Conservation (phyloP, 805 yeast species). For the Lipomyces yamanashiensis region DNA sequence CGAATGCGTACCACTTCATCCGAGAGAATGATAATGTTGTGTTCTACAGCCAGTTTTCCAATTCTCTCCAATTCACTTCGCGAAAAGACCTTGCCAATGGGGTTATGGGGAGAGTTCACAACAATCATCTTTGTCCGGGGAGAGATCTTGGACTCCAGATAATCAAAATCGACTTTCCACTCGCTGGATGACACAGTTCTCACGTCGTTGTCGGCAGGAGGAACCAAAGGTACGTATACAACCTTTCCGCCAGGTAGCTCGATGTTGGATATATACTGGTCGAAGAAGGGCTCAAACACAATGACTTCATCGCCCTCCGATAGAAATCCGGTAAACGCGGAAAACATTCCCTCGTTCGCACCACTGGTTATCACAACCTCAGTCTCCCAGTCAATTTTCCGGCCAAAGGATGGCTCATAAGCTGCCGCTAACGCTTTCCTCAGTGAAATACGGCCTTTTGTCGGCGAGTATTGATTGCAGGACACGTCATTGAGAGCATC, state of each 20-base stretch:
- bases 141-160: conserved; percentile 71
- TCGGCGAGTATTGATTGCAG: conserved; percentile 90
- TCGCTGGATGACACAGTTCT: conserved; percentile 77
- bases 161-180: conserved; percentile 84
- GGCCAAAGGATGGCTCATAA: conserved; percentile 69
- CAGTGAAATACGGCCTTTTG: conserved; percentile 82
- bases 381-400: conserved; percentile 56
- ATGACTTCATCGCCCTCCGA: conserved; percentile 92
- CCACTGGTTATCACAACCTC: conserved; percentile 90
- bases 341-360: conserved; percentile 88
- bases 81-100: conserved; percentile 86
- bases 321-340: conserved; percentile 82
- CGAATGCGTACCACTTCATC: conserved; percentile 69
- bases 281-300: conserved; percentile 96
- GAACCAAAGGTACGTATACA: conserved; percentile 81
- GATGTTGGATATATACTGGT: conserved; percentile 92
- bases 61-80: conserved; percentile 72
- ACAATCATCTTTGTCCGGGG: conserved; percentile 83
- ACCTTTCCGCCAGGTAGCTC: conserved; percentile 93
- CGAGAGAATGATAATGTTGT: conserved; percentile 79
- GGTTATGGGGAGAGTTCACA: conserved; percentile 94
- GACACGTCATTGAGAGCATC: conserved; percentile 72
- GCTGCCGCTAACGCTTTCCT: conserved; percentile 69
- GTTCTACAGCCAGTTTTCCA: conserved; percentile 82
- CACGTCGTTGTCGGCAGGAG: conserved; percentile 71